These are phyloP conservation scores for Prototheca cutis DNA, from an alignment of 163 green algal genomes.

Conservation along the genomic window DNA sequence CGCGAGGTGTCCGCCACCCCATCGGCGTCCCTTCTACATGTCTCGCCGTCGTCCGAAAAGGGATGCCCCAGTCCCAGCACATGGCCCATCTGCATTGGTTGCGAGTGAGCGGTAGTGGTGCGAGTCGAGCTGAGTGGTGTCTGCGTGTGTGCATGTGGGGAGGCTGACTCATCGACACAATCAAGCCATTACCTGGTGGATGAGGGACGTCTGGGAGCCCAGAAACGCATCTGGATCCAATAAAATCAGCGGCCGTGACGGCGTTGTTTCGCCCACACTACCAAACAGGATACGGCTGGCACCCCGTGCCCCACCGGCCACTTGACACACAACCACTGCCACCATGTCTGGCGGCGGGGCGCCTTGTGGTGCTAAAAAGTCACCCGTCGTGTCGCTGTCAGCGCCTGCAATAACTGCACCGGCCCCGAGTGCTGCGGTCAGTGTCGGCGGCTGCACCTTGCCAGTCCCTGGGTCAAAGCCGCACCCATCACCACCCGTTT, in stretches of 20 bases:
- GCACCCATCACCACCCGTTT: background rate
- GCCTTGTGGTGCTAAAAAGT: background rate
- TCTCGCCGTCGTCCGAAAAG: conserved; percentile 11
- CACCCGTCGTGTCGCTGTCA: background rate
- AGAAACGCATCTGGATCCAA: conserved; percentile 5
- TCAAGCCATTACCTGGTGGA: no score
- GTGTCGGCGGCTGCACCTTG: no score
- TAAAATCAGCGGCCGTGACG: background rate
- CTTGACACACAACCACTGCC: conserved; percentile 19
- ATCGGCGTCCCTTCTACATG: conserved; percentile 21
- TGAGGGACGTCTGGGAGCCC: background rate
- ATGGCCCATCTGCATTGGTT: conserved; percentile 30
- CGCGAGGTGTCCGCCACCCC: conserved; percentile 18
- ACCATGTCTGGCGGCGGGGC: background rate
- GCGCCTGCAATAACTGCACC: background rate
- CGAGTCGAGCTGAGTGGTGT: conserved; percentile 7
- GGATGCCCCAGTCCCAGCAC: conserved; percentile 23
- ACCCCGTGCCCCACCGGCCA: conserved; percentile 9
- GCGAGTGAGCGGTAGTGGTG: conserved; percentile 13
- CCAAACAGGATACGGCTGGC: conserved; percentile 4
- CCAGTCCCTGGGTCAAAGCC: no score
- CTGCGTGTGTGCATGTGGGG: no score
- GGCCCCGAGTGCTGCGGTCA: no score
- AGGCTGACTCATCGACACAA: no score
- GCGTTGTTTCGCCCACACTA: background rate